Base-by-base conservation (phyloP, 768 basidiomycete genomes). In the Amanita pallidorosea region DNA sequence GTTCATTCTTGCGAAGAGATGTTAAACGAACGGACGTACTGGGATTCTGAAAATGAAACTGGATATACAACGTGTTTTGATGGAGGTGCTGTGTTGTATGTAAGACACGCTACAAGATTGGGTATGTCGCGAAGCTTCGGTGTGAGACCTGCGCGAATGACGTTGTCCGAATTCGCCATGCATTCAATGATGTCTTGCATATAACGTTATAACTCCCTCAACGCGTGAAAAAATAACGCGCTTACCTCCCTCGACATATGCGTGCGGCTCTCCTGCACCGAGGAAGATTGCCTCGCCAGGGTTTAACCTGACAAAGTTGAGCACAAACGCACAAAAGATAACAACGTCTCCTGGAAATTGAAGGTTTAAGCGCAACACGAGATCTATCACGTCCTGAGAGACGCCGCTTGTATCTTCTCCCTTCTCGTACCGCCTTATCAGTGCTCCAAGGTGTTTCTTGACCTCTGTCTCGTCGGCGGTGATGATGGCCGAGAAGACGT, bases 101-200 rank as follows among this genome's bases (percentile, higher is more conserved):
- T 97, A 53, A 98, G 76, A 55, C 87, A 85, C 4, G 79, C 72
- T 53, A 96, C 74, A 38, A 99, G 81, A 56, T 95, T 97, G 8
- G 83, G 81, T 33, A 99, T 83, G 64, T 99, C 96, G 48, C 96
- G 84, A 29, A 90, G 76, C 67, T 99, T 99, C 2, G 96, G 95
- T 0, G 96, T 99, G 36, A 99, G 81, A 12, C 96, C 96, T 6
- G 96, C 96, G 29, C 96, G 89, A 56, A 99, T 94, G 65, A 99
- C 96, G 65, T 98, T 98, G 70, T 99, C 96, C 0, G 91, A 94
- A 55, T 94, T 94, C 22, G 95, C 95, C 94, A 98, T 98, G 70
- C 92, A 95, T 63, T 98, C 96, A 62, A 98, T 91, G 65, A 94
- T 94, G 62, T 99, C 95, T 95, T 59, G 4, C 36, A 27, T 3